Conservation (phyloP, 768 basidiomycete genomes). For the Asterophora parasitica region DNA sequence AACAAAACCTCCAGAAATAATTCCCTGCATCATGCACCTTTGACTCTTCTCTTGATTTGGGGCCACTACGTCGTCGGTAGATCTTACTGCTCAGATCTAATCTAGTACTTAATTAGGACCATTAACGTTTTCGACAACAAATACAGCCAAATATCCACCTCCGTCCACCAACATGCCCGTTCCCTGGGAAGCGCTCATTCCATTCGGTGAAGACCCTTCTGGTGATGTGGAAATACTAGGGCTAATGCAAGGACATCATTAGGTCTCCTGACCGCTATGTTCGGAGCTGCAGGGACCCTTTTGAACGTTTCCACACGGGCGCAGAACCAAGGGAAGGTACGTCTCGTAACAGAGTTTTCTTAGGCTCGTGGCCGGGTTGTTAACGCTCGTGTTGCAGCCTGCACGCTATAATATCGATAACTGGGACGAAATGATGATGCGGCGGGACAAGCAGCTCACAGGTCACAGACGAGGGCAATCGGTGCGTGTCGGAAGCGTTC, state of each 20-base stretch:
- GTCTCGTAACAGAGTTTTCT: background rate
- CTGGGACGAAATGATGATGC: constrained; percentile 98
- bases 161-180: constrained; percentile 68
- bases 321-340: constrained; percentile 90
- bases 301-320: constrained; percentile 71
- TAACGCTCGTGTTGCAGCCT: constrained; percentile 42
- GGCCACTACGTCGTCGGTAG: too few species aligned
- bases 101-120: too few species aligned
- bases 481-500: constrained; percentile 41
- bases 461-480: constrained; percentile 83
- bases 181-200: constrained; percentile 96
- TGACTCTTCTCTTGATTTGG: too few species aligned
- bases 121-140: constrained; percentile 9
- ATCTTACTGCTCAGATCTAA: too few species aligned
- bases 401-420: constrained; percentile 79
- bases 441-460: constrained; percentile 81
- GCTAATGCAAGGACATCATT: background rate
- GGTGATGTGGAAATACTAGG: background rate
- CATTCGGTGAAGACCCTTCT: constrained; percentile 60
- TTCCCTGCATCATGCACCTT: too few species aligned
- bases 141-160: constrained; percentile 13
- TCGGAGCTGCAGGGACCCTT: constrained; percentile 86
- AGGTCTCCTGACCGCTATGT: constrained; percentile 86
- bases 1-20: too few species aligned
- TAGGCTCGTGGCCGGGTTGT: background rate